Evolutionary conservation across 2,329 filamentous ascomycete species (phyloP).

Genomic region (Cladophialophora yegresii): DNA sequence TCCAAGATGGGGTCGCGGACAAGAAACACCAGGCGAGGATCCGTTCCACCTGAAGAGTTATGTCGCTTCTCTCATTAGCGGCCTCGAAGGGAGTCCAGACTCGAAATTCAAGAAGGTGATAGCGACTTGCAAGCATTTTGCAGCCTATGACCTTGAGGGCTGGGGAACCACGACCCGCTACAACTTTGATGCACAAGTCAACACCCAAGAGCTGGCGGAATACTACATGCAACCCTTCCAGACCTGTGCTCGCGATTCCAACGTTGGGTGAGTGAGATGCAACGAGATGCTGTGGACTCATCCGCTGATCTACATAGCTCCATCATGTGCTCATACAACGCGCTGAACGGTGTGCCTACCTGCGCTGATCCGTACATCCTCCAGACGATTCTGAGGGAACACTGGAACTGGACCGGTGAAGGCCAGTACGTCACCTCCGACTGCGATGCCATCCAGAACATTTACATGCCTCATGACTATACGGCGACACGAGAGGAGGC

Average conservation of each 20-base stretch:
- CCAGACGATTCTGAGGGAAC: constrained; percentile 63
- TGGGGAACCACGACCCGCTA: constrained; percentile 51
- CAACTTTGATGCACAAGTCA: constrained; percentile 58
- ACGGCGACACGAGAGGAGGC: constrained; percentile 48
- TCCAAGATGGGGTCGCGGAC: constrained; percentile 63
- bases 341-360: constrained; percentile 66
- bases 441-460: constrained; percentile 64
- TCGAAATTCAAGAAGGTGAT: constrained; percentile 51
- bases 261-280: constrained; percentile 36
- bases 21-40: constrained; percentile 64
- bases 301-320: constrained; percentile 48
- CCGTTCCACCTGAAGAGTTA: constrained; percentile 54
- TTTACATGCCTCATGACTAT: constrained; percentile 59
- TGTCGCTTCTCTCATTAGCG: constrained; percentile 56
- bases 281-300: background rate
- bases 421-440: constrained; percentile 67
- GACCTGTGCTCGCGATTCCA: constrained; percentile 61
- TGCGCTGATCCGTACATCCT: constrained; percentile 66
- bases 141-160: constrained; percentile 59
- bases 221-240: constrained; percentile 70
- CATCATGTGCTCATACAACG: constrained; percentile 65
- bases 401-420: constrained; percentile 64
- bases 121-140: constrained; percentile 63
- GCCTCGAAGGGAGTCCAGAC: constrained; percentile 54
- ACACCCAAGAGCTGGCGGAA: constrained; percentile 63